Percentiles rank a stretch among this genome's conserved stretches.
These are phyloP conservation scores for Podospora appendiculata DNA, from an alignment of 495 filamentous ascomycete genomes.

Conservation along the genomic window DNA sequence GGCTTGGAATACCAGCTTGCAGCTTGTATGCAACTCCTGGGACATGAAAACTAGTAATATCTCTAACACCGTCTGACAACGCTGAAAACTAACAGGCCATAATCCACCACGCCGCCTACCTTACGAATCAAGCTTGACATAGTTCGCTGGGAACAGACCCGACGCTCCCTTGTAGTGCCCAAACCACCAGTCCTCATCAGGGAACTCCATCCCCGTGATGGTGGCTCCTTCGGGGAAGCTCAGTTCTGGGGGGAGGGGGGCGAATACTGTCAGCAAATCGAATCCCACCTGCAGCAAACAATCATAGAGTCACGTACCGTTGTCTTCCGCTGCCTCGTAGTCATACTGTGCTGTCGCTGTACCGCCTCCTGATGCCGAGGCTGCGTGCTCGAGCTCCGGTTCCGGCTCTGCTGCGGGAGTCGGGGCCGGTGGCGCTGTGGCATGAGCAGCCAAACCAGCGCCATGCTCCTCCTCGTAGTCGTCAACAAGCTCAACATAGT, in stretches of 20 bases:
- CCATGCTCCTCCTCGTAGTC: conserved; percentile 29
- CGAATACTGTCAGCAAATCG: background rate
- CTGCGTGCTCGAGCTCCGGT: conserved; percentile 13
- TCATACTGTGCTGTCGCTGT: conserved; percentile 87
- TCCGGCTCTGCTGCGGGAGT: conserved; percentile 12
- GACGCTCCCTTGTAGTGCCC: conserved; percentile 71
- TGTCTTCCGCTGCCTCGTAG: conserved; percentile 96
- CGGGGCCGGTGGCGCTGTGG: conserved; percentile 23
- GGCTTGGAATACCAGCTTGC: too few species aligned
- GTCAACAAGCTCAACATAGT: conserved; percentile 85
- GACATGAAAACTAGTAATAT: too few species aligned
- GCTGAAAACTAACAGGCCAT: too few species aligned
- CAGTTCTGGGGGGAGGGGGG: conserved; percentile 54
- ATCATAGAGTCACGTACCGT: conserved; percentile 42
- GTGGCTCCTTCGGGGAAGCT: conserved; percentile 85
- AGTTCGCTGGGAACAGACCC: conserved; percentile 90
- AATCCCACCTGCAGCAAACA: background rate
- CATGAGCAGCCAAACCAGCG: background rate
- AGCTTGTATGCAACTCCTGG: too few species aligned
- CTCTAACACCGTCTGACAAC: too few species aligned
- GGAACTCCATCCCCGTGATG: conserved; percentile 72
- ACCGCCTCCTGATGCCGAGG: conserved; percentile 31
- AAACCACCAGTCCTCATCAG: conserved; percentile 98
- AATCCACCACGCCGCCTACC: background rate
- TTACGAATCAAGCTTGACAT: conserved; percentile 62